Conservation (phyloP, 2,329 filamentous ascomycete genomes). For the Penicillium sp. region DNA sequence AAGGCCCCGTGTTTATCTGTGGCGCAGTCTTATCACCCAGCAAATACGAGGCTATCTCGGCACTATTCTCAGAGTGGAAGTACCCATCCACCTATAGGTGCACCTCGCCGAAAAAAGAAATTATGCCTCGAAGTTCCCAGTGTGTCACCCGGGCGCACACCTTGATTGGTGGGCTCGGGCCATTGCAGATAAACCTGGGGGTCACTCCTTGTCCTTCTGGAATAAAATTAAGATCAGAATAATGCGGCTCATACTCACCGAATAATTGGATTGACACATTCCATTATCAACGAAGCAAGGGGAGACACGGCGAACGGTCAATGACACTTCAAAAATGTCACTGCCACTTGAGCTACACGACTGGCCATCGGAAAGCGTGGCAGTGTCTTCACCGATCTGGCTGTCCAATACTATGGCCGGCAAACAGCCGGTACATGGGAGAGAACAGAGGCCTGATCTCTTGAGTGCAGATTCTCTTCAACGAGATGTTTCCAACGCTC, state of each 20-base stretch:
- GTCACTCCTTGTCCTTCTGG: background rate
- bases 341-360: background rate
- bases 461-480: background rate
- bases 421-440: background rate
- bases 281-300: background rate
- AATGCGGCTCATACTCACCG: background rate
- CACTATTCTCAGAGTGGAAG: background rate
- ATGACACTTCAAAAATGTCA: background rate
- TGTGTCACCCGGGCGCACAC: background rate
- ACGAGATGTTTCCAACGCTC: background rate
- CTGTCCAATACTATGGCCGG: background rate
- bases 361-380: background rate
- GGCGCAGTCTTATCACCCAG: background rate
- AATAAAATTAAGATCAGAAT: background rate
- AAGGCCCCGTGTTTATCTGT: background rate
- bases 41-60: background rate
- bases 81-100: background rate
- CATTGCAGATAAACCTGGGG: background rate
- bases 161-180: background rate
- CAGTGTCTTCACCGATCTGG: background rate
- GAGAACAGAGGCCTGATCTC: background rate
- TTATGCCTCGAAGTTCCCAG: background rate
- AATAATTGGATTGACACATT: background rate
- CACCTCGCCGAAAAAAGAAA: background rate
- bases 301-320: background rate